These are phyloP conservation scores for Skeletonema costatum DNA, from an alignment of 108 stramenopile species.

Conservation along the genomic window DNA sequence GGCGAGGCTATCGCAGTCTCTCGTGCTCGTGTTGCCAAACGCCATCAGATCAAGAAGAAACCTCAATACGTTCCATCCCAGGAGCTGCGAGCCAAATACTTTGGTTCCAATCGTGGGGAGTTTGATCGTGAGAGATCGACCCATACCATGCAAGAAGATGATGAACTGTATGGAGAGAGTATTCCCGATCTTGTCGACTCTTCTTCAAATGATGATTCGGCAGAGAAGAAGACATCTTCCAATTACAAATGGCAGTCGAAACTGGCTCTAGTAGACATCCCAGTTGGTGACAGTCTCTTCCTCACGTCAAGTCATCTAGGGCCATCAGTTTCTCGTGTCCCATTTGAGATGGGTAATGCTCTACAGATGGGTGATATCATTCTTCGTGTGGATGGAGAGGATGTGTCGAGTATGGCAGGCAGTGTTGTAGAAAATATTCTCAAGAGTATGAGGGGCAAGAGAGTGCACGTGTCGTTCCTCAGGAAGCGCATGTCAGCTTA, in stretches of 20 bases:
- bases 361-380: constrained; percentile 28
- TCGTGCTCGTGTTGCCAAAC: not conserved
- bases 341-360: not conserved
- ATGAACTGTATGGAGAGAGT: not conserved
- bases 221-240: not conserved
- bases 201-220: constrained; percentile 2
- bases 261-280: not conserved
- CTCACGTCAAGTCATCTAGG: constrained; percentile 18
- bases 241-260: constrained; percentile 18
- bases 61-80: constrained; percentile 1
- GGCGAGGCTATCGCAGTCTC: not conserved
- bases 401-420: constrained; percentile 17
- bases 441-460: constrained; percentile 7
- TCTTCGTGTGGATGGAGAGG: constrained; percentile 26
- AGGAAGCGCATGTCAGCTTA: constrained; percentile 14
- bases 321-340: constrained; percentile 1
- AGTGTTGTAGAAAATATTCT: constrained; percentile 7
- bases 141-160: not conserved
- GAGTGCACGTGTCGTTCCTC: constrained; percentile 14
- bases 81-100: constrained; percentile 2
- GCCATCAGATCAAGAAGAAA: not conserved
- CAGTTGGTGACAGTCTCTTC: not conserved
- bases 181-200: not conserved
- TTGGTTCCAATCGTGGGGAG: not conserved
- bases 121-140: not conserved